Evolutionary conservation across 192 early-diverging fungal species (phyloP).

Genomic region (Coemansia sp.): DNA sequence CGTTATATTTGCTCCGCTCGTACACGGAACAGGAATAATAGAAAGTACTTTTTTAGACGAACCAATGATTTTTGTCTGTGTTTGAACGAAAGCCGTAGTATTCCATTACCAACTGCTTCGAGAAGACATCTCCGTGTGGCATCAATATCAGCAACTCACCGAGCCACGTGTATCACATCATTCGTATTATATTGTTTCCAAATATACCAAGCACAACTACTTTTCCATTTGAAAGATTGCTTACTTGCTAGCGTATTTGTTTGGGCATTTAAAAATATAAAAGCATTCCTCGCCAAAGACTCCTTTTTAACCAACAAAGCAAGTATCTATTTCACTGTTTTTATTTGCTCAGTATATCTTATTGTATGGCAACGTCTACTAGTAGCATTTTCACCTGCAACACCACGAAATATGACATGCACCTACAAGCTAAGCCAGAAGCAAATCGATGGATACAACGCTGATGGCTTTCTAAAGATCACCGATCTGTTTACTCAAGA

Average conservation of each 20-base stretch:
- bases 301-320: not conserved
- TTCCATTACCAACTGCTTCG: not conserved
- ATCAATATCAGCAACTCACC: not conserved
- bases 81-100: not conserved
- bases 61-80: no score
- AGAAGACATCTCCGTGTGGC: not conserved
- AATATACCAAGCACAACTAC: not conserved
- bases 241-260: not conserved
- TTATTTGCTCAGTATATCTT: not conserved
- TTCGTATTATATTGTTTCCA: not conserved
- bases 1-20: not conserved
- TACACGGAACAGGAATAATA: not conserved
- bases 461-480: conserved; percentile 59
- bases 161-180: not conserved
- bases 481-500: conserved; percentile 56
- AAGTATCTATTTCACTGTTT: not conserved
- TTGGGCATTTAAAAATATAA: not conserved
- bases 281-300: not conserved
- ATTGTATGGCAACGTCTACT: not conserved
- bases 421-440: conserved; percentile 51
- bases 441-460: conserved; percentile 54
- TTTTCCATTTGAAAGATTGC: not conserved
- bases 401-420: conserved; percentile 10
- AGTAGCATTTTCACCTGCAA: not conserved
- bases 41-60: no score